phyloP scores from a whole-genome alignment of 345 rosid genomes.

The Arabis alpina region DNA sequence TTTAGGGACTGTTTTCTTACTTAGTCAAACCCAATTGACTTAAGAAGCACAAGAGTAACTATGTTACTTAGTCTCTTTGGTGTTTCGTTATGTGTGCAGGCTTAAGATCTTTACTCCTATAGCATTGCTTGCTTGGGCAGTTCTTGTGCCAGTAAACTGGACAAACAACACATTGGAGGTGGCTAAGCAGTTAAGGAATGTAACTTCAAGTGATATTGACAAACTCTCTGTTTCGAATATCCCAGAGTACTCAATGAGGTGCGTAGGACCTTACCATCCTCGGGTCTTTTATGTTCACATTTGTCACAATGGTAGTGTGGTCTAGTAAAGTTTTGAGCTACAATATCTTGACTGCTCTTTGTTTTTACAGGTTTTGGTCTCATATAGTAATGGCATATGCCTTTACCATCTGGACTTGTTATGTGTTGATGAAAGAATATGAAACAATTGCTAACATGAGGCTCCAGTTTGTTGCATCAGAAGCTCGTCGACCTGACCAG shows the following conservation, averaged over 20 bases:
- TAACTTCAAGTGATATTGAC: constrained; percentile 87
- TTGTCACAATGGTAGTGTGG: background rate
- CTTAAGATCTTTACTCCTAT: constrained; percentile 89
- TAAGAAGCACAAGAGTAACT: too few species aligned
- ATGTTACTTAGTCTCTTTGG: background rate
- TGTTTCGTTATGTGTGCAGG: constrained; percentile 43
- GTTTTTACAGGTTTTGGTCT: constrained; percentile 73
- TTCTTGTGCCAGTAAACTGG: constrained; percentile 83
- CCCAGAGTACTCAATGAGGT: constrained; percentile 75
- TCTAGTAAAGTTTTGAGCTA: constrained; percentile 13
- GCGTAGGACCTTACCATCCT: constrained; percentile 4
- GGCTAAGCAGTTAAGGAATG: constrained; percentile 49
- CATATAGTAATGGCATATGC: constrained; percentile 90
- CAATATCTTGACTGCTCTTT: background rate
- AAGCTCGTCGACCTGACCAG: constrained; percentile 84
- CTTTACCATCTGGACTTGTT: constrained; percentile 90
- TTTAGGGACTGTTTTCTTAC: background rate
- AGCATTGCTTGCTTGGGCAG: constrained; percentile 74
- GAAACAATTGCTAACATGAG: constrained; percentile 79
- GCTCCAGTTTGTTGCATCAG: constrained; percentile 84
- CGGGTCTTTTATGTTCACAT: background rate
- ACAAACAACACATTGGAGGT: constrained; percentile 61
- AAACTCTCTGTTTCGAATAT: constrained; percentile 89
- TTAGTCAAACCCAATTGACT: background rate
- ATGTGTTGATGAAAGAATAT: constrained; percentile 81